Evolutionary conservation across 176 grass and related monocot genomes (phyloP).

Genomic region (Echinochloa phyllopogon): DNA sequence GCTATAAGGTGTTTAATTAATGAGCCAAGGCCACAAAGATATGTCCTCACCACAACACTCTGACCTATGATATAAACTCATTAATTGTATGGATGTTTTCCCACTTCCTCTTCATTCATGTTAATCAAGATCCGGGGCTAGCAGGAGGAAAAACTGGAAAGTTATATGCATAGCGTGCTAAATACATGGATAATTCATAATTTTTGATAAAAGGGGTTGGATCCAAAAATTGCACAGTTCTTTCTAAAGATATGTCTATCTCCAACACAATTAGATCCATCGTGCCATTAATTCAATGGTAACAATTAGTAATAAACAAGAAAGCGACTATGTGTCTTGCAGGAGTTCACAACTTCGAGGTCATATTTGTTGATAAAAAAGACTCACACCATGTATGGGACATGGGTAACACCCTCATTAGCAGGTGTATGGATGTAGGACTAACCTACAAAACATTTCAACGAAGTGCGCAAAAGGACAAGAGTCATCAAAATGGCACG

Average conservation of each 20-base stretch:
- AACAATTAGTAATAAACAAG: slow-evolving; percentile 2
- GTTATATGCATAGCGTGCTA: neutral
- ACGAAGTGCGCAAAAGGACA: neutral
- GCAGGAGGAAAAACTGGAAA: neutral
- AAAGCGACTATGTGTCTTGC: neutral
- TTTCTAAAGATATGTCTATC: slow-evolving; percentile 15
- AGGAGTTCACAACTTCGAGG: neutral
- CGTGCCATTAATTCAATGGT: neutral
- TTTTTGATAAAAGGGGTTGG: neutral
- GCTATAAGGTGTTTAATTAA: neutral
- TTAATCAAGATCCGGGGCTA: neutral
- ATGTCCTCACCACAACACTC: neutral
- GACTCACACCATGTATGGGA: neutral
- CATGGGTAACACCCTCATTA: neutral
- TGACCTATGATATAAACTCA: neutral
- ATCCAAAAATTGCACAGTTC: neutral
- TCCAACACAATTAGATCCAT: neutral
- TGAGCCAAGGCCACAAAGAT: neutral
- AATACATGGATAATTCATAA: slow-evolving; percentile 6
- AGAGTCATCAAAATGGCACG: neutral
- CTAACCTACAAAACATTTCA: too few relatives aligned
- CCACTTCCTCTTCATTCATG: neutral
- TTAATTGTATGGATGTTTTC: neutral
- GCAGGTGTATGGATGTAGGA: neutral
- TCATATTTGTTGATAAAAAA: neutral